Conservation (phyloP, 768 basidiomycete genomes). For the Psilocybe tampanensis region DNA sequence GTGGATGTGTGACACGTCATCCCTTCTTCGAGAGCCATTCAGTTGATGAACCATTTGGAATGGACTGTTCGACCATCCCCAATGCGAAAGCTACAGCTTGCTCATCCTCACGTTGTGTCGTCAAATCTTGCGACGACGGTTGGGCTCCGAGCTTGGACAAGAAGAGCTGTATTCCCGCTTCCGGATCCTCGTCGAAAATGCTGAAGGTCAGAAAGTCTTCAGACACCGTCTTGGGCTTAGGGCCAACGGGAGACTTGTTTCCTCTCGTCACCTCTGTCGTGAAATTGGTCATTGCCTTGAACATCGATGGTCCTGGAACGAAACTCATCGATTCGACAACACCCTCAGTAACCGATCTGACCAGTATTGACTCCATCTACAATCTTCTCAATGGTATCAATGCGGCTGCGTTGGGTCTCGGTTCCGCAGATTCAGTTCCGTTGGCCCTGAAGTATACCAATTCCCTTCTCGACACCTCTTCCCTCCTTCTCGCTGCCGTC, state of each 20-base stretch:
- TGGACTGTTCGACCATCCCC: slow-evolving; percentile 33
- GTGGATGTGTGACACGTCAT: slow-evolving; percentile 41
- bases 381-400: slow-evolving; percentile 23
- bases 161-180: slow-evolving; percentile 21
- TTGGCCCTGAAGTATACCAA: slow-evolving; percentile 20
- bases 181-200: slow-evolving; percentile 7
- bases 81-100: slow-evolving; percentile 26
- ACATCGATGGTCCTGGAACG: slow-evolving; percentile 2
- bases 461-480: slow-evolving; percentile 21
- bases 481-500: slow-evolving; percentile 19
- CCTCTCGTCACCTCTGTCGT: slow-evolving; percentile 20
- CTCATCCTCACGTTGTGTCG: slow-evolving; percentile 26
- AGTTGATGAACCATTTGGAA: slow-evolving; percentile 15
- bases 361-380: slow-evolving; percentile 11
- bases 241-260: slow-evolving; percentile 10
- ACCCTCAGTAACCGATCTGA: neutral
- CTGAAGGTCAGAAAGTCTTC: slow-evolving; percentile 23
- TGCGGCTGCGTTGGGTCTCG: slow-evolving; percentile 18
- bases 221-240: slow-evolving; percentile 12
- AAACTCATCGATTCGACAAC: slow-evolving; percentile 2
- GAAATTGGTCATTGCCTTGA: slow-evolving; percentile 23
- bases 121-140: slow-evolving; percentile 29
- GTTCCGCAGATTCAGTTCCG: slow-evolving; percentile 22
- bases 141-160: slow-evolving; percentile 25
- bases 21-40: slow-evolving; percentile 28